phyloP scores from a whole-genome alignment of 225 moss, liverwort and hornwort genomes.

The Marchantia paleacea region DNA sequence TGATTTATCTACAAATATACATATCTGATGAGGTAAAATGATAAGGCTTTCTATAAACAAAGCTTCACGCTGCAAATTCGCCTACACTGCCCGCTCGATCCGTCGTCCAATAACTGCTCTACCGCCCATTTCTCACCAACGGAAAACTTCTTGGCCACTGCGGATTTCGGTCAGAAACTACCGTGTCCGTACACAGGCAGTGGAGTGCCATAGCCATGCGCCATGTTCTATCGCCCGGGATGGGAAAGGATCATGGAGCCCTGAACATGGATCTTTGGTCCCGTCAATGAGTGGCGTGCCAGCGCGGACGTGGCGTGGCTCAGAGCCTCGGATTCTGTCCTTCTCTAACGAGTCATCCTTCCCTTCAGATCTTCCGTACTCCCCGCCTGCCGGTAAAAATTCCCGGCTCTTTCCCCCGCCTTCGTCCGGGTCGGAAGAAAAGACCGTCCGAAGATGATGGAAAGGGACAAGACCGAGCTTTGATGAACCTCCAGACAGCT shows the following conservation, averaged over 20 bases:
- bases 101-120: neutral
- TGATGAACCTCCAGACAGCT: too few species aligned
- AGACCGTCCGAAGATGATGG: too few species aligned
- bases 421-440: too few species aligned
- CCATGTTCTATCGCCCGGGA: constrained; percentile 5
- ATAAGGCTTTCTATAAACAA: neutral
- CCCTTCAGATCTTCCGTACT: constrained; percentile 18
- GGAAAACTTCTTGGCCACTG: neutral
- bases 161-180: constrained; percentile 10
- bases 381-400: neutral
- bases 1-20: neutral
- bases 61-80: neutral
- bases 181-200: constrained; percentile 6
- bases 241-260: neutral
- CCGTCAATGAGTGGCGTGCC: constrained; percentile 25
- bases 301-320: constrained; percentile 25
- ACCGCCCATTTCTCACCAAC: constrained; percentile 9
- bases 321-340: constrained; percentile 33
- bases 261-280: neutral
- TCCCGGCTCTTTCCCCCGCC: too few species aligned
- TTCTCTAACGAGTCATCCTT: constrained; percentile 22
- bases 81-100: neutral
- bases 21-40: neutral
- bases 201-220: constrained; percentile 1
- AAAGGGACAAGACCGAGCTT: too few species aligned